Evolutionary conservation across 352 stramenopile genomes (phyloP).

Genomic region (Pythium monospermum): DNA sequence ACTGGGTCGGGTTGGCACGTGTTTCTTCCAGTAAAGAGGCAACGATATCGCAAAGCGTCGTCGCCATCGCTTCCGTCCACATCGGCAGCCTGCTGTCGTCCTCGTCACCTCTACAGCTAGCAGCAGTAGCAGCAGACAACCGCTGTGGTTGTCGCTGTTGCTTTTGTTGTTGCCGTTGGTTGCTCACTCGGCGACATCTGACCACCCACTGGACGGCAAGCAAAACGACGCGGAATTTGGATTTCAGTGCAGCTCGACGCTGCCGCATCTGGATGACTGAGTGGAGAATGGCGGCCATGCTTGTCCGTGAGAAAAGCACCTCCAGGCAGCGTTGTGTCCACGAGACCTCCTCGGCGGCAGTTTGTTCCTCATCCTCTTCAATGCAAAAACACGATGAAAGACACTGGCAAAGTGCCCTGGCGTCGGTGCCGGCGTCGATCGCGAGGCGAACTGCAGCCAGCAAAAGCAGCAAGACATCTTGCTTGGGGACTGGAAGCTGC

Average conservation of each 20-base stretch:
- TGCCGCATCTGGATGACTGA: neutral
- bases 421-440: constrained; percentile 9
- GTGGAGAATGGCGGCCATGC: neutral
- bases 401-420: neutral
- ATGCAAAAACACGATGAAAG: constrained; percentile 2
- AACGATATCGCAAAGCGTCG: neutral
- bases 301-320: constrained; percentile 1
- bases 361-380: neutral
- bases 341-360: neutral
- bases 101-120: neutral
- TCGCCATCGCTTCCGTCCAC: neutral
- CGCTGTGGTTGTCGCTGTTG: too few relatives aligned
- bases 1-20: neutral
- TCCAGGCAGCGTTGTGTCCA: neutral
- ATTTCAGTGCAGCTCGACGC: neutral
- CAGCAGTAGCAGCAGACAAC: too few relatives aligned
- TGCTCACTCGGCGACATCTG: neutral
- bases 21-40: constrained; percentile 16
- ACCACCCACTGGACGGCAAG: neutral
- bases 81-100: neutral
- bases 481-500: neutral
- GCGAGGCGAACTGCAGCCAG: constrained; percentile 9
- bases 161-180: too few relatives aligned
- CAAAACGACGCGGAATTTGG: neutral
- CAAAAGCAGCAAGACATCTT: constrained; percentile 9